Base-by-base conservation (phyloP, 352 stramenopile species). In the Globisporangium camurandrum region DNA sequence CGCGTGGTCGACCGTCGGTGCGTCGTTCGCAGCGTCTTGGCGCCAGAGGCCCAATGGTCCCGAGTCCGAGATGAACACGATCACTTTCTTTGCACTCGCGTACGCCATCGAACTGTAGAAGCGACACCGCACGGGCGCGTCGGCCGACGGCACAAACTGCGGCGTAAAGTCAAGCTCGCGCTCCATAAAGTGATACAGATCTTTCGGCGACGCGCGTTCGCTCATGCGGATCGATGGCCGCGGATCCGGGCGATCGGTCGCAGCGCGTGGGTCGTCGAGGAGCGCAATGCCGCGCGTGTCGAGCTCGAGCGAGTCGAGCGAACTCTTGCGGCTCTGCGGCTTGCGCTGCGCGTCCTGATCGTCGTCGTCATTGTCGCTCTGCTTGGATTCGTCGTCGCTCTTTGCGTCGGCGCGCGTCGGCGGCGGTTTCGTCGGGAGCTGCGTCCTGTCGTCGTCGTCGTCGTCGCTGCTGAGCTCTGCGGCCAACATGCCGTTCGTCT, bases 21-120 rank as follows among this genome's bases (percentile, higher is more conserved):
- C 51, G 34, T 17, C 16, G 4, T 17, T 41, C 6, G 36, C 16
- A 12, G 30, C 30, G 46, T 93, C 82, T 61, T 94, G 84, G 36
- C 83, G 68, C 84, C 84, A 95, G 14, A 95, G 59, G 1, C 84
- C 84, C 42, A 95, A 63, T 10, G 82, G 84, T 4, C 83, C 82
- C 7, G 84, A 95, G 52, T 95, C 82, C 0, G 82, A 87, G 27
- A 95, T 57, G 51, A 95, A 93, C 44, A 95, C 33, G 23, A 95
- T 71, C 28, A 95, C 64, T 47, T 93, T 93, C 49, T 86, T 95
- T n/a, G 84, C 81, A 37, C 66, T 86, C 22, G 77, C 65, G 54
- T 90, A 95, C 48, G 84, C 81, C 84, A 95, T 95, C 8, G 84
- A 92, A 38, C 73, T 88, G 59, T 95, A 95, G 42, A 95, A 73